These are phyloP conservation scores for Funneliformis mosseae DNA, from an alignment of 192 early-diverging fungal genomes.

Conservation along the genomic window DNA sequence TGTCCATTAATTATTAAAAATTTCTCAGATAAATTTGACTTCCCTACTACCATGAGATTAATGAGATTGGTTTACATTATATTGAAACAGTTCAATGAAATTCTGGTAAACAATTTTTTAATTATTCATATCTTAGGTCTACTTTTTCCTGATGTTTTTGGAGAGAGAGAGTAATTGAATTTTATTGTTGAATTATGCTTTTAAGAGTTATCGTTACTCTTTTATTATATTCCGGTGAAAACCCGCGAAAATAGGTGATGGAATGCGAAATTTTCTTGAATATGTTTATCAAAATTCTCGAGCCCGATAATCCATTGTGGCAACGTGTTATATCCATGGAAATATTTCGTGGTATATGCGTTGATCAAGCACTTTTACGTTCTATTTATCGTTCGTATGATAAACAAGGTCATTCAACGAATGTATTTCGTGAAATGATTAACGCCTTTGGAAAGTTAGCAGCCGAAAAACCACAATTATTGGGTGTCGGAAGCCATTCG, in stretches of 20 bases:
- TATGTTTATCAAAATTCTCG: slow-evolving; percentile 82
- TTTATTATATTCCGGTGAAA: background rate
- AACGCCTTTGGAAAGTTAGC: slow-evolving; percentile 74
- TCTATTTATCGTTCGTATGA: slow-evolving; percentile 80
- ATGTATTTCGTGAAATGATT: slow-evolving; percentile 83
- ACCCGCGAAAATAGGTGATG: slow-evolving; percentile 55
- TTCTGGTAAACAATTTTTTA: slow-evolving; percentile 58
- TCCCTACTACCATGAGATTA: slow-evolving; percentile 79
- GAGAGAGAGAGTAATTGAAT: slow-evolving; percentile 15
- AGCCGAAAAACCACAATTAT: slow-evolving; percentile 65
- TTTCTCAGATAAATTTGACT: slow-evolving; percentile 91
- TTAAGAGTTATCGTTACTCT: slow-evolving; percentile 17
- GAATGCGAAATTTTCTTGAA: slow-evolving; percentile 96
- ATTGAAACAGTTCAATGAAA: slow-evolving; percentile 73
- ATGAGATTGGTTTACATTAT: slow-evolving; percentile 80
- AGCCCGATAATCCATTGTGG: slow-evolving; percentile 79
- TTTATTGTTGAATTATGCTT: slow-evolving; percentile 5
- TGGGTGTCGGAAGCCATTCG: slow-evolving; percentile 47
- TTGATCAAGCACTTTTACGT: slow-evolving; percentile 62
- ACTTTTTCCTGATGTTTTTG: background rate
- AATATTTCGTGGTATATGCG: slow-evolving; percentile 69
- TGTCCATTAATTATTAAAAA: slow-evolving; percentile 89
- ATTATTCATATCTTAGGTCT: background rate
- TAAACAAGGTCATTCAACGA: slow-evolving; percentile 67
- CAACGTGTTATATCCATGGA: slow-evolving; percentile 81